Base-by-base conservation (phyloP, 371 early-diverging fungal species). In the Mucor circinelloides region DNA sequence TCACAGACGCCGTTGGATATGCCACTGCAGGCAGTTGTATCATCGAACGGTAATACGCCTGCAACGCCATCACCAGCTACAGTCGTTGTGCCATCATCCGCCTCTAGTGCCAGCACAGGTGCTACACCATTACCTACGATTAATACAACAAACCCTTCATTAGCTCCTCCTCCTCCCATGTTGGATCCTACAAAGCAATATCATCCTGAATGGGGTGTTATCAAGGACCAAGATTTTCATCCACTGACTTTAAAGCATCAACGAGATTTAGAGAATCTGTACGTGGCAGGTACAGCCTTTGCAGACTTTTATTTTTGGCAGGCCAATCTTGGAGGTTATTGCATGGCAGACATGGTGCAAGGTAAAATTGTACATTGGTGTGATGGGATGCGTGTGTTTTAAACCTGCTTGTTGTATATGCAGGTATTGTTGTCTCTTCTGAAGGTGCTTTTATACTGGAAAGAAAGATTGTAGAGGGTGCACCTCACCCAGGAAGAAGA, bases 281-380 rank as follows among this genome's bases (percentile, higher is more conserved):
- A 66, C 58, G 60, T 57, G 54, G 44, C 70, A 10, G 78, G 78
- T 9, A 30, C 60, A 15, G 55, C 68, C n/a, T 74, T 82, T 48
- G 21, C 72, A 21, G 82, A 82, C 56, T 82, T 82, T 67, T 82
- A 79, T 44, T 82, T 82, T 62, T 82, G 82, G 82, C 82, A 82
- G 46, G 82, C 82, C n/a, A 82, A 79, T 65, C 67, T 82, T 17
- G 82, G 82, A 46, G 82, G 82, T 7, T 82, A 82, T 58, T 82
- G 82, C 48, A 78, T 82, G 75, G 82, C 82, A 23, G 74, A 82
- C 54, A 82, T 82, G 82, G 48, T 72, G 21, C 76, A 82, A 69
- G 72, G 82, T 81, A 75, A 67, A 15, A 28, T 15, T 31, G 36
- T 50, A 8, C 6, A 21, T 25, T 12, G 30, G 40, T 9, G n/a